Evolutionary conservation across 129 eudicot species (phyloP), one percentile per base, ranked within the genome.

Genomic region (Calendula officinalis): DNA sequence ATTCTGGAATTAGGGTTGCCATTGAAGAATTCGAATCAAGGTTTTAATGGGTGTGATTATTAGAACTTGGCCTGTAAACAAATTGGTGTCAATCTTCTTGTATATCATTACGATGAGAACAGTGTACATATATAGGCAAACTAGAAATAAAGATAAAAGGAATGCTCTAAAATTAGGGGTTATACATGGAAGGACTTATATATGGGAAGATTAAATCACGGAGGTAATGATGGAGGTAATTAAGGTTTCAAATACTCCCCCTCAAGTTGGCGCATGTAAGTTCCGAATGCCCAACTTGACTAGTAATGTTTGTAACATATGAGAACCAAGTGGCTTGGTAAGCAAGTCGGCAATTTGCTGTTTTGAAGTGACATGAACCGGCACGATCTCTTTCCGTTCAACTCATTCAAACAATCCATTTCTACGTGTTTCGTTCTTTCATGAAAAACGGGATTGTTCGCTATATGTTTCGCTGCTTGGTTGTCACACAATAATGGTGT

Each of bases 1-100:
- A 4, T 13, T 48, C 62, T 72, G 66, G 67, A 66, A 56, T 12
- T 46, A 50, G 30, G 61, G 49, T 54, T 46, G 71, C 62, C 73
- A 69, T 63, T 64, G 63, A 16, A 43, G 40, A 12, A 33, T 56
- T 37, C 8, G 41, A 8, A 74, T 32, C 48, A 47, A 37, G 34
- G 17, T 5, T 49, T 36, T 16, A 44, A 45, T 67, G 44, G 56
- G 17, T 45, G 44, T 8, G 34, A 64, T 30, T n/a, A 2, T 27
- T 52, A 42, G 48, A 16, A 22, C 30, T 22, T 22, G 30, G 2
- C 30, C 30, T 22, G 30, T 22, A 22, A 22, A 22, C 30, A 2
- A 22, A 22, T 22, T 22, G 30, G 30, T 22, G 30, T 22, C 30
- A 22, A 22, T 22, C 1, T 22, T 22, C 30, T 22, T 22, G 30